Conservation (phyloP, 306 rosid genomes). For the Hippophae rhamnoides region DNA sequence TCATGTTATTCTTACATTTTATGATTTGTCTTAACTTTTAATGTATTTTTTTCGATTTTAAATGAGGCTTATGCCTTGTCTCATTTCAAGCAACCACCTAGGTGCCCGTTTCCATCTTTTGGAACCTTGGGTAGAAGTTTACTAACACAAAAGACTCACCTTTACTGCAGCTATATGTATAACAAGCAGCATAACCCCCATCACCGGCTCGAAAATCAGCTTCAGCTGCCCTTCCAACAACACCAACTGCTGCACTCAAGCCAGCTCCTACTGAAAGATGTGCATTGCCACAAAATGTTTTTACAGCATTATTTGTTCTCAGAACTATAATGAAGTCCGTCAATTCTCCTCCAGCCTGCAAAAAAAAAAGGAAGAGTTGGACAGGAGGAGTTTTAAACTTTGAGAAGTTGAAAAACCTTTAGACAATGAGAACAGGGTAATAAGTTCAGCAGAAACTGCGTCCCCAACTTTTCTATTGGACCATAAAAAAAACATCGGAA, state of each 20-base stretch:
- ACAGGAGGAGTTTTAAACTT: slow-evolving; percentile 4
- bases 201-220: slow-evolving; percentile 98
- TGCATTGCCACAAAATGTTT: slow-evolving; percentile 64
- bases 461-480: too few species aligned
- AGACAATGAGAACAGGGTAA: neutral
- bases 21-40: too few species aligned
- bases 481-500: too few species aligned
- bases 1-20: too few species aligned
- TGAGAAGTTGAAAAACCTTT: slow-evolving; percentile 9
- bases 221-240: slow-evolving; percentile 75
- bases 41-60: too few species aligned
- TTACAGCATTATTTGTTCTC: slow-evolving; percentile 73
- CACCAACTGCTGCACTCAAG: slow-evolving; percentile 86
- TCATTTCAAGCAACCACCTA: too few species aligned
- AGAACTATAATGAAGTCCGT: slow-evolving; percentile 82
- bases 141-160: slow-evolving; percentile 29
- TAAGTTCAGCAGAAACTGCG: too few species aligned
- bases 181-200: slow-evolving; percentile 88
- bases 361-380: neutral
- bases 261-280: slow-evolving; percentile 93
- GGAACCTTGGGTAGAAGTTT: neutral
- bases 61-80: too few species aligned
- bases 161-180: slow-evolving; percentile 92
- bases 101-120: too few species aligned
- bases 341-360: slow-evolving; percentile 91